Conservation (phyloP, 1,284 basidiomycete species). For the Sporisorium iseilematis-ciliati region DNA sequence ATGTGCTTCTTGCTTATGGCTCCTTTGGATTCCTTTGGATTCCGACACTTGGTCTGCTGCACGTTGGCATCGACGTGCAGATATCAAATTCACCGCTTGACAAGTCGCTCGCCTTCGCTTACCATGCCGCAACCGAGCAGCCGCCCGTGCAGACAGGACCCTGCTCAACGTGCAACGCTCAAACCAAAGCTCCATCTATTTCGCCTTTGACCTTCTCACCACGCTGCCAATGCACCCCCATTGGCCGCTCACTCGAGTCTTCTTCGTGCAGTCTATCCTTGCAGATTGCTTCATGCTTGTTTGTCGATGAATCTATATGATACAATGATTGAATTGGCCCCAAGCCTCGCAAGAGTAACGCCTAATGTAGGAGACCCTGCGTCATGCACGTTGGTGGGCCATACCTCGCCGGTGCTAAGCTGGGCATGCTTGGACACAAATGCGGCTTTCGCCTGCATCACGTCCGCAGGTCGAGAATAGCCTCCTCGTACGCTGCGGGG, state of each 20-base stretch:
- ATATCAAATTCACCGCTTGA: slow-evolving; percentile 2
- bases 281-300: too few species aligned
- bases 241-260: too few species aligned
- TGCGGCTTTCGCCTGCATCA: neutral
- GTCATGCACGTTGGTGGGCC: neutral
- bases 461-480: slow-evolving; percentile 49
- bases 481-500: slow-evolving; percentile 66
- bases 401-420: neutral
- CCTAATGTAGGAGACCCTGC: too few species aligned
- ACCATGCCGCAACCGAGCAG: slow-evolving; percentile 7
- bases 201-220: neutral
- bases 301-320: too few species aligned
- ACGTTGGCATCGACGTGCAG: slow-evolving; percentile 18
- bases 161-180: neutral
- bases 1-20: neutral
- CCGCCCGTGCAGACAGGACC: slow-evolving; percentile 6
- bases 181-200: neutral
- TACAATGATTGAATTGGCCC: too few species aligned
- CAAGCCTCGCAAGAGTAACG: too few species aligned
- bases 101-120: neutral
- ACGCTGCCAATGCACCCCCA: neutral
- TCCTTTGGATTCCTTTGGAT: neutral
- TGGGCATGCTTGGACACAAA: too few species aligned
- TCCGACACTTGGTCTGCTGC: neutral
- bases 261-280: too few species aligned